phyloP scores from a whole-genome alignment of 1,284 basidiomycete species.

The Ceratobasidium theobromae region DNA sequence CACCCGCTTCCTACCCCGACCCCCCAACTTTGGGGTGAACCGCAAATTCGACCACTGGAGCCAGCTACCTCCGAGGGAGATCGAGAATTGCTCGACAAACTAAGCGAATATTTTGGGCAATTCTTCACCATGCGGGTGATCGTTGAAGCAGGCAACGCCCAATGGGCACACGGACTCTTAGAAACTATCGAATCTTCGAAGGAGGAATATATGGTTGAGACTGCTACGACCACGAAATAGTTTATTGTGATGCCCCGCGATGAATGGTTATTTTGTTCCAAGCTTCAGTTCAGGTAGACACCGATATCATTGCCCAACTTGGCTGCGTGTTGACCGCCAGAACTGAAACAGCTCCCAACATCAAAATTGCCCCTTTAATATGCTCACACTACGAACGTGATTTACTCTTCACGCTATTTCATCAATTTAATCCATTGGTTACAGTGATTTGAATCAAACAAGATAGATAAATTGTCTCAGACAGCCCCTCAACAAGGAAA shows the following conservation, averaged over 20 bases:
- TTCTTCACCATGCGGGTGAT: slow-evolving; percentile 60
- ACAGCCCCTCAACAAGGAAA: background rate
- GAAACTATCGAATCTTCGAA: slow-evolving; percentile 26
- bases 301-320: no score
- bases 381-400: no score
- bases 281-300: no score
- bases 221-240: background rate
- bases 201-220: slow-evolving; percentile 8
- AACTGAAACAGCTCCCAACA: no score
- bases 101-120: slow-evolving; percentile 59
- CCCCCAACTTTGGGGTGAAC: slow-evolving; percentile 14
- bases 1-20: slow-evolving; percentile 51
- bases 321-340: no score
- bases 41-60: slow-evolving; percentile 58
- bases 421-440: no score
- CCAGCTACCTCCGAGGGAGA: slow-evolving; percentile 51
- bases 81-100: slow-evolving; percentile 48
- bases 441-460: background rate
- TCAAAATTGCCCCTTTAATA: no score
- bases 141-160: slow-evolving; percentile 48
- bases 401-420: no score
- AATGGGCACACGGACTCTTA: slow-evolving; percentile 51
- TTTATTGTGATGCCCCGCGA: background rate
- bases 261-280: background rate
- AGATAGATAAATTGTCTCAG: background rate